Base-by-base conservation (phyloP, 345 rosid genomes). In the Excoecaria cochinchinensis region DNA sequence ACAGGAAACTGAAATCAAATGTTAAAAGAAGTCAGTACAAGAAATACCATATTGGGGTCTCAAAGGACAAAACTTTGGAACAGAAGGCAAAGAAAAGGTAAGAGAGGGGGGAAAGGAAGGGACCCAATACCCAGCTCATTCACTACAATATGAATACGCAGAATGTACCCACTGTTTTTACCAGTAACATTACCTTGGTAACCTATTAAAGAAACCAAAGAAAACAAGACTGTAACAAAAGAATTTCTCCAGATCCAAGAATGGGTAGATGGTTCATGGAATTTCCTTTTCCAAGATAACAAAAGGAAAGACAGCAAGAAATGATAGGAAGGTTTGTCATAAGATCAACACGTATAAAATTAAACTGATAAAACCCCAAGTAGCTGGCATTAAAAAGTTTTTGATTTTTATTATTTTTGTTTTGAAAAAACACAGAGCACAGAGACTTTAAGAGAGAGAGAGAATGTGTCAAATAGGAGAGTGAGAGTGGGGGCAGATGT, bases 211-310 rank as follows among this genome's bases (percentile, higher is more conserved):
- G 70, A 77, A 51, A 64, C 46, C 31, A 46, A 71, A 73, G 68
- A 78, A 75, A 77, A 72, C 60, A 44, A 68, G 51, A 75, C 74
- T 58, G 21, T 19, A 38, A 36, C 44, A 69, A 76, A 73, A 81
- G 82, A 84, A 81, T 79, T 82, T 82, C 70, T 75, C 74, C 84
- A 83, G 93, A 89, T 91, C 92, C 90, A 84, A 86, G 85, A 83
- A 82, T 56, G 9, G 44, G 39, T 80, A 74, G 60, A 55, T 9
- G 51, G 19, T 3, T 44, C 16, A 11, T 46, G 50, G 71, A 72
- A 38, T 66, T 73, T 70, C 52, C 38, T 58, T 69, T 71, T 72
- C 77, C 77, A 71, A 76, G 78, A 82, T 78, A 79, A 79, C 77
- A 76, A 82, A 81, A 69, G 79, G 82, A 70, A 79, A 83, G 82